These are phyloP conservation scores for Hevea brasiliensis DNA, from an alignment of 345 rosid species.

Conservation along the genomic window DNA sequence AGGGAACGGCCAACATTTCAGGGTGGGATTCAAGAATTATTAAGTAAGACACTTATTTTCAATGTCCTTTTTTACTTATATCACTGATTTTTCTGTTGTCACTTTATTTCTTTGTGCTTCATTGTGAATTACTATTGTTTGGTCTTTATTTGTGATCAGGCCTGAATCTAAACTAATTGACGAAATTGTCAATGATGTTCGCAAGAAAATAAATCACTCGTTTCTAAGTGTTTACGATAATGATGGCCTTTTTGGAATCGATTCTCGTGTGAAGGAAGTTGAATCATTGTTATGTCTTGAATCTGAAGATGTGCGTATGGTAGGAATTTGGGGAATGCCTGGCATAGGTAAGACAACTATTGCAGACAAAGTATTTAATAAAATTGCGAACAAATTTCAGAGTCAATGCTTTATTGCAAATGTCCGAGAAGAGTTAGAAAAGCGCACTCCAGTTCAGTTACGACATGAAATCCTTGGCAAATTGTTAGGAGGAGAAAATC, in stretches of 20 bases:
- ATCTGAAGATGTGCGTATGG: background rate
- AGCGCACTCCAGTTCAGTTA: background rate
- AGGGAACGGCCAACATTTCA: too few relatives aligned
- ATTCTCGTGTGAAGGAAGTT: background rate
- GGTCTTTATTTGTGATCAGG: background rate
- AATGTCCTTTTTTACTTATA: too few relatives aligned
- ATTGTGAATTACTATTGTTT: too few relatives aligned
- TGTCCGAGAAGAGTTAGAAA: constrained; percentile 6
- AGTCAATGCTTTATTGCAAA: background rate
- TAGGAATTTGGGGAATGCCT: constrained; percentile 16
- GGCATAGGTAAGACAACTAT: constrained; percentile 6
- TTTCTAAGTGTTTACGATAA: background rate
- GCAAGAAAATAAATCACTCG: background rate
- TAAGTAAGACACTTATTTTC: too few relatives aligned
- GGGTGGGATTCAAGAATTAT: too few relatives aligned
- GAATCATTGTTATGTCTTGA: background rate
- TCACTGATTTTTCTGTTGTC: too few relatives aligned
- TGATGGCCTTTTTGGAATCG: constrained; percentile 8
- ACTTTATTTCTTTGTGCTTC: too few relatives aligned
- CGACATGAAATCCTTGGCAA: background rate
- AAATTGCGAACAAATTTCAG: background rate
- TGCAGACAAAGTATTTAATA: background rate
- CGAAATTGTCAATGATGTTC: background rate
- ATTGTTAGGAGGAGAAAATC: background rate
- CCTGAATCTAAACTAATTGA: background rate